Evolutionary conservation across 768 basidiomycete species (phyloP).

Genomic region (Ramaria rubella): DNA sequence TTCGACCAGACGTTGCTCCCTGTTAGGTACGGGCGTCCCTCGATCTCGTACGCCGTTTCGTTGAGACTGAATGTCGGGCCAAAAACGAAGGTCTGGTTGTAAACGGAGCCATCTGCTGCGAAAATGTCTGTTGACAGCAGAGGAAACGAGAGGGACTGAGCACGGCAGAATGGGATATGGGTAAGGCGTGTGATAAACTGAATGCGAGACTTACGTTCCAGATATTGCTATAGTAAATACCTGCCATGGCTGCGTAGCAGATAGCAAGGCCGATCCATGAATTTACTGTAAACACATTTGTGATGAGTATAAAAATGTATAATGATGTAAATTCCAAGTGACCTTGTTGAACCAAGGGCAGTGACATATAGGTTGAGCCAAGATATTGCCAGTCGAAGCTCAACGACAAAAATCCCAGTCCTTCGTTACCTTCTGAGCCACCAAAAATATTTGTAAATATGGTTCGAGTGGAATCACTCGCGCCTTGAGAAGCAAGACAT

Average conservation of each 20-base stretch:
- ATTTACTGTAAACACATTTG: constrained; percentile 34
- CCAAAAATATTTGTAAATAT: constrained; percentile 57
- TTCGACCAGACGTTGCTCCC: constrained; percentile 50
- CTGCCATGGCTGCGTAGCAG: constrained; percentile 48
- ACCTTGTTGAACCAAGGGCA: constrained; percentile 53
- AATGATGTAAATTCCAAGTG: background rate
- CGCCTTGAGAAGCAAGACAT: constrained; percentile 44
- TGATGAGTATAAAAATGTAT: background rate
- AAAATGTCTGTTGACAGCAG: constrained; percentile 58
- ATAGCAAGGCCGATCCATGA: constrained; percentile 48
- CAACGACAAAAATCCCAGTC: constrained; percentile 51
- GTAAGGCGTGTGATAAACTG: constrained; percentile 4
- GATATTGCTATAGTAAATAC: constrained; percentile 54
- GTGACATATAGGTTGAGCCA: constrained; percentile 38
- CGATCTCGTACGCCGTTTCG: constrained; percentile 42
- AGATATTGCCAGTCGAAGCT: constrained; percentile 70
- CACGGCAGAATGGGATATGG: background rate
- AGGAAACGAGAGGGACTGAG: constrained; percentile 46
- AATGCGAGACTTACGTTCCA: constrained; percentile 42
- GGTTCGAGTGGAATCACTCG: constrained; percentile 43
- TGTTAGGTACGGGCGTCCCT: constrained; percentile 43
- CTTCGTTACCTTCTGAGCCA: constrained; percentile 61
- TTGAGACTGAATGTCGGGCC: constrained; percentile 46
- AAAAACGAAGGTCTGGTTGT: constrained; percentile 50
- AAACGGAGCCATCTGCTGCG: constrained; percentile 45